Evolutionary conservation across 2,329 filamentous ascomycete species (phyloP).

Genomic region (Chaetoscypha palmicola): DNA sequence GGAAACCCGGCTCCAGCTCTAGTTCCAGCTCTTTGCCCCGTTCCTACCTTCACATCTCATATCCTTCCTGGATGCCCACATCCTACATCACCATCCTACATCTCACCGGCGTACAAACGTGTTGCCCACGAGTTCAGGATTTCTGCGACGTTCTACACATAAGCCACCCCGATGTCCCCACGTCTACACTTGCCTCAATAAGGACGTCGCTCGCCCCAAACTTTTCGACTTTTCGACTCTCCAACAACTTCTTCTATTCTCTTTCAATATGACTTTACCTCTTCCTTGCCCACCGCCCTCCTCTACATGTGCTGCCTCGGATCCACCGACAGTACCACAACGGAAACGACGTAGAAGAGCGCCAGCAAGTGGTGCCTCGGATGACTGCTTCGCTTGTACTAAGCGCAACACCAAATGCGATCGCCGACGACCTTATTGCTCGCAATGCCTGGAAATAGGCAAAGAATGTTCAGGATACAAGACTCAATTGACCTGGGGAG

Average conservation of each 20-base stretch:
- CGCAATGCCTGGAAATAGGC: slow-evolving; percentile 83
- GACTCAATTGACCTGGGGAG: slow-evolving; percentile 92
- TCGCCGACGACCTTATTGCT: slow-evolving; percentile 86
- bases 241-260: neutral
- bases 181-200: slow-evolving; percentile 3
- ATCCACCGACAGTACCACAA: slow-evolving; percentile 28
- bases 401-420: slow-evolving; percentile 83
- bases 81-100: neutral
- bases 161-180: slow-evolving; percentile 17
- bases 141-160: slow-evolving; percentile 13
- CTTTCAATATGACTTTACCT: slow-evolving; percentile 28
- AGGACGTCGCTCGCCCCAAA: slow-evolving; percentile 5
- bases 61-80: slow-evolving; percentile 16
- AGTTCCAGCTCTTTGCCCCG: slow-evolving; percentile 5
- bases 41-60: slow-evolving; percentile 16
- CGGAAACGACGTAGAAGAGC: slow-evolving; percentile 75
- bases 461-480: slow-evolving; percentile 95
- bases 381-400: slow-evolving; percentile 91
- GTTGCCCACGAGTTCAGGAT: slow-evolving; percentile 11
- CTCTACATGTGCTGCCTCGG: slow-evolving; percentile 20
- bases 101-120: neutral
- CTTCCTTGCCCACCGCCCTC: slow-evolving; percentile 27
- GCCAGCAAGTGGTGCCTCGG: slow-evolving; percentile 78
- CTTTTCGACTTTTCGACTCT: slow-evolving; percentile 1
- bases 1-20: slow-evolving; percentile 10